phyloP scores from a whole-genome alignment of 495 filamentous ascomycete genomes.

The Xylaria curta region DNA sequence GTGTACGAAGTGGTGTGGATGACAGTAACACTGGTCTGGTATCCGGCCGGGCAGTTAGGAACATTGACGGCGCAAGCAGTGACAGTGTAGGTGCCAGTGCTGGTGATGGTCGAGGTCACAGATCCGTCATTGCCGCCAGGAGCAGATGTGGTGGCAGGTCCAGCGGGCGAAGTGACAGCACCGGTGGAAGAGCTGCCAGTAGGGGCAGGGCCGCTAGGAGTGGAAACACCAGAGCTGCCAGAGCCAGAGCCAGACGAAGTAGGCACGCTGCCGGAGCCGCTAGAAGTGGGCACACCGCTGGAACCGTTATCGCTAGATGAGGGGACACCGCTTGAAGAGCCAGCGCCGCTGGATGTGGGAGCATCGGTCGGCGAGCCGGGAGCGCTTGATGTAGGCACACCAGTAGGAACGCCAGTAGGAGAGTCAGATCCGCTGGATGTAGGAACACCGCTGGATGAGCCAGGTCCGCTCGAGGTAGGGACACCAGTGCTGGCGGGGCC shows the following conservation, averaged over 20 bases:
- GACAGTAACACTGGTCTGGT: slow-evolving; percentile 41
- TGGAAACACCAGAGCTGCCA: background rate
- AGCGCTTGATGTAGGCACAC: slow-evolving; percentile 8
- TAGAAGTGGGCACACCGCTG: too few species aligned
- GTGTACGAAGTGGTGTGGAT: slow-evolving; percentile 38
- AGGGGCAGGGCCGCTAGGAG: background rate
- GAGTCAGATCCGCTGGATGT: background rate
- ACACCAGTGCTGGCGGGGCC: slow-evolving; percentile 17
- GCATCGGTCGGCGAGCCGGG: background rate
- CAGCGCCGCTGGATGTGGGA: background rate
- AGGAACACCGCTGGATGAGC: slow-evolving; percentile 10
- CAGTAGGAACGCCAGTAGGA: background rate
- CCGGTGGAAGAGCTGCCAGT: slow-evolving; percentile 1
- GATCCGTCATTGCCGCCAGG: slow-evolving; percentile 24
- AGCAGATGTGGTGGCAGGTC: slow-evolving; percentile 24
- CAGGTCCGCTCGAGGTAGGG: slow-evolving; percentile 14
- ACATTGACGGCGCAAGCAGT: slow-evolving; percentile 42
- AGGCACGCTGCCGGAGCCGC: background rate
- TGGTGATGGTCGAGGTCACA: slow-evolving; percentile 37
- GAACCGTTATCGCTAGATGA: background rate
- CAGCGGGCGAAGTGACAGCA: slow-evolving; percentile 10
- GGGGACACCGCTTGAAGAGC: background rate
- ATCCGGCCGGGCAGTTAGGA: slow-evolving; percentile 44
- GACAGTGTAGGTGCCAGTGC: slow-evolving; percentile 40
- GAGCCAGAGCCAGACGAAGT: too few species aligned